These are phyloP conservation scores for Kregervanrija pseudodelftensis DNA, from an alignment of 805 yeast species.

Conservation along the genomic window DNA sequence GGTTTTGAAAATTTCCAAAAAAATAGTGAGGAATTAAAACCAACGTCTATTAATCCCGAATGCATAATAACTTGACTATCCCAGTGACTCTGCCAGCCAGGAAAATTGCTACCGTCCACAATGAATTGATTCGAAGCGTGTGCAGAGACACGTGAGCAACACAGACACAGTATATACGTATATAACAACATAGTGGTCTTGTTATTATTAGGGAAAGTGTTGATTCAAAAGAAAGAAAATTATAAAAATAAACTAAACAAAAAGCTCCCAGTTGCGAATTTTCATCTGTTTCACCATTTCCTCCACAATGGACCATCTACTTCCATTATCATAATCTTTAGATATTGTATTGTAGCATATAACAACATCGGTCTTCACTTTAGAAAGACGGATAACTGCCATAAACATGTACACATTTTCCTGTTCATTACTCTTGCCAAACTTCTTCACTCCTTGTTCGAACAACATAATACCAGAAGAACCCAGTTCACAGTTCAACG, in stretches of 20 bases:
- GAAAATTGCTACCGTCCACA: too few relatives aligned
- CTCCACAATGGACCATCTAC: too few relatives aligned
- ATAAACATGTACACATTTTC: too few relatives aligned
- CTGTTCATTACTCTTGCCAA: slow-evolving; percentile 31
- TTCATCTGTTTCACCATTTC: slow-evolving; percentile 1
- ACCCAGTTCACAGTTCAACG: too few relatives aligned
- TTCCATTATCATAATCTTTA: too few relatives aligned
- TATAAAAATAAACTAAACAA: neutral
- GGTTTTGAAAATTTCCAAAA: slow-evolving; percentile 62
- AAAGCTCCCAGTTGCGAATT: slow-evolving; percentile 4
- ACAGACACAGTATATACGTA: too few relatives aligned
- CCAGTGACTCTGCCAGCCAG: too few relatives aligned
- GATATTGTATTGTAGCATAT: too few relatives aligned
- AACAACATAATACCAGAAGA: slow-evolving; percentile 29
- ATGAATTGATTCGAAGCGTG: too few relatives aligned
- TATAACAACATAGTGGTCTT: too few relatives aligned
- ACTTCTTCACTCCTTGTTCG: slow-evolving; percentile 40
- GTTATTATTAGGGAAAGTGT: too few relatives aligned
- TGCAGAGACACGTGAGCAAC: too few relatives aligned
- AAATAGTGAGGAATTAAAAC: slow-evolving; percentile 37
- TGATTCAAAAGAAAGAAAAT: neutral
- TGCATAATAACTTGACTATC: slow-evolving; percentile 33
- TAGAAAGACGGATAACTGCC: neutral
- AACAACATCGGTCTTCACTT: slow-evolving; percentile 3
- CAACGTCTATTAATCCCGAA: slow-evolving; percentile 60